Conservation (phyloP, 1,284 basidiomycete species). For the Melampsora larici-populina region DNA sequence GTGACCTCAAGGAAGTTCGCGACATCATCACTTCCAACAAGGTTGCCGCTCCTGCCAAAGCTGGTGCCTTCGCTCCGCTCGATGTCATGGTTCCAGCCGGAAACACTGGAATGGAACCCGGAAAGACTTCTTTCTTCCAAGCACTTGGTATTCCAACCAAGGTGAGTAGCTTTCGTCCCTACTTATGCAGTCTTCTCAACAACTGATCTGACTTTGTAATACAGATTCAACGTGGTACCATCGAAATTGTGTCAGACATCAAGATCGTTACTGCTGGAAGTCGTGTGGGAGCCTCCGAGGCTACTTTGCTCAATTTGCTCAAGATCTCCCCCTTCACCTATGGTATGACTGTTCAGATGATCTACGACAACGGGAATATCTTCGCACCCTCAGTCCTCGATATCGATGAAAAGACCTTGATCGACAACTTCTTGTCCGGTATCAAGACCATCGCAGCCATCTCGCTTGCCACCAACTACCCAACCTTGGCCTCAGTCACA, state of each 20-base stretch:
- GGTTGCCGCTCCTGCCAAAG: constrained; percentile 96
- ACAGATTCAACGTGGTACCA: constrained; percentile 95
- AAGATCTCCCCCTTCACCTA: constrained; percentile 73
- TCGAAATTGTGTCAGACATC: constrained; percentile 97
- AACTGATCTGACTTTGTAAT: background rate
- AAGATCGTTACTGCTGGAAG: constrained; percentile 86
- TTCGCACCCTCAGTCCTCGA: constrained; percentile 82
- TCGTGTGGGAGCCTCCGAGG: constrained; percentile 86
- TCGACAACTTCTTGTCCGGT: constrained; percentile 85
- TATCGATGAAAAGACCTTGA: constrained; percentile 81
- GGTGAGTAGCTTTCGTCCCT: background rate
- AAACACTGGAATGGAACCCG: constrained; percentile 99
- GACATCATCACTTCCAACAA: constrained; percentile 91
- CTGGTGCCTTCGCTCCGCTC: constrained; percentile 88
- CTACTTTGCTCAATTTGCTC: constrained; percentile 97
- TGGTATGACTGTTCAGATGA: constrained; percentile 86
- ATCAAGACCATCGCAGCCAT: constrained; percentile 94
- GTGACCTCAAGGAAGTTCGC: constrained; percentile 91
- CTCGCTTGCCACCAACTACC: constrained; percentile 91
- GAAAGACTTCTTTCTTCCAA: constrained; percentile 99
- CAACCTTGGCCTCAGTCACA: constrained; percentile 85
- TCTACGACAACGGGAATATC: constrained; percentile 84
- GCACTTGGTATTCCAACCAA: constrained; percentile 99
- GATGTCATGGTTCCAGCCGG: constrained; percentile 89
- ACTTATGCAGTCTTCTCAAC: background rate